Conservation (phyloP, 768 basidiomycete species). For the Gymnopilus junonius region DNA sequence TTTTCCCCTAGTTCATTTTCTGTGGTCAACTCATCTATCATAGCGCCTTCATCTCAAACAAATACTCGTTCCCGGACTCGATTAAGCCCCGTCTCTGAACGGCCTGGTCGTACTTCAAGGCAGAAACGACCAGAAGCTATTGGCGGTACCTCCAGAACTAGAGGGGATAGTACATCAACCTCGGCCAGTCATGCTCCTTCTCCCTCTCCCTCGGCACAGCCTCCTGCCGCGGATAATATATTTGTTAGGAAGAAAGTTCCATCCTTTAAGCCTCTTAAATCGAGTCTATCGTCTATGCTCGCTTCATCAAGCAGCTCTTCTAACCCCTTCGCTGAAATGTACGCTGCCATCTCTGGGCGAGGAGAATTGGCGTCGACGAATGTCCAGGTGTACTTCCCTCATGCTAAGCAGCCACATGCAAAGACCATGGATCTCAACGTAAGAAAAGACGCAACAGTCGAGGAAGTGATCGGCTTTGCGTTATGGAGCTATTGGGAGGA, state of each 20-base stretch:
- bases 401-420: conserved; percentile 62
- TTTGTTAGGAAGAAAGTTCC: conserved; percentile 60
- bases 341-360: conserved; percentile 84
- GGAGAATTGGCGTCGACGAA: conserved; percentile 63
- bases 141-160: conserved; percentile 15
- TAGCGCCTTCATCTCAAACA: conserved; percentile 51
- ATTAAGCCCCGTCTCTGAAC: conserved; percentile 69
- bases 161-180: conserved; percentile 26
- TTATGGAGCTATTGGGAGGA: conserved; percentile 95
- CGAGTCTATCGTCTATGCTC: conserved; percentile 76
- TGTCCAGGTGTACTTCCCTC: conserved; percentile 86
- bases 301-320: conserved; percentile 66
- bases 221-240: conserved; percentile 25
- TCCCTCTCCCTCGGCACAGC: conserved; percentile 14
- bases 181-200: conserved; percentile 18
- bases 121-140: conserved; percentile 19
- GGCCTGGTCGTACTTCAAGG: conserved; percentile 30
- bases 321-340: conserved; percentile 89
- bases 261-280: conserved; percentile 49
- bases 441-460: conserved; percentile 86
- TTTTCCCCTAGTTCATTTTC: conserved; percentile 49
- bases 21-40: conserved; percentile 52
- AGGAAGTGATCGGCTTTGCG: conserved; percentile 94
- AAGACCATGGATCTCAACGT: conserved; percentile 77
- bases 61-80: conserved; percentile 47